phyloP scores from a whole-genome alignment of 2,329 filamentous ascomycete genomes.

The Alternaria brassicae region DNA sequence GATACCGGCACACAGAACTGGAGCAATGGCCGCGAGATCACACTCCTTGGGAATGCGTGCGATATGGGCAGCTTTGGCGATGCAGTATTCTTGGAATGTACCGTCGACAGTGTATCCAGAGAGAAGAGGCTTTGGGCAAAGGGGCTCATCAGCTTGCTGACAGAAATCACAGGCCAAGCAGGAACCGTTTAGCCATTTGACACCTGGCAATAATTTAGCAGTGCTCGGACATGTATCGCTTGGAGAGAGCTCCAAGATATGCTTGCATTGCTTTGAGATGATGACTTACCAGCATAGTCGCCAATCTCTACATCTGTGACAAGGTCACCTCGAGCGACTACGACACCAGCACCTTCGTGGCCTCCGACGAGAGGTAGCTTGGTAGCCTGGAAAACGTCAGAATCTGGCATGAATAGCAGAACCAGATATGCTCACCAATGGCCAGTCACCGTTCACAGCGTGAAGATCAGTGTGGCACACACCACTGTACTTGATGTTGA shows the following conservation, averaged over 20 bases:
- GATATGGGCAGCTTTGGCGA: conserved; percentile 85
- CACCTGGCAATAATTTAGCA: conserved; percentile 51
- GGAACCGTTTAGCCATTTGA: conserved; percentile 91
- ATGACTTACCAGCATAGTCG: conserved; percentile 68
- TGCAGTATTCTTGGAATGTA: conserved; percentile 89
- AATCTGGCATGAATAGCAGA: not conserved
- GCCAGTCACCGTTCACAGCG: conserved; percentile 90
- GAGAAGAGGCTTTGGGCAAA: conserved; percentile 76
- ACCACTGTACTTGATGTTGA: conserved; percentile 89
- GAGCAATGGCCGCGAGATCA: conserved; percentile 77
- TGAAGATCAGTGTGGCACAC: conserved; percentile 89
- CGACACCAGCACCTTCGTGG: conserved; percentile 77
- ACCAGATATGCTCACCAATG: conserved; percentile 57
- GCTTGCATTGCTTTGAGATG: not conserved
- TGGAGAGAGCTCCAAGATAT: not conserved
- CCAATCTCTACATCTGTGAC: conserved; percentile 79
- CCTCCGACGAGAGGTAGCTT: conserved; percentile 89
- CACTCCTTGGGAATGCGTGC: conserved; percentile 81
- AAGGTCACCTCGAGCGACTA: conserved; percentile 79
- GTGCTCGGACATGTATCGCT: not conserved
- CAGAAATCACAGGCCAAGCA: conserved; percentile 87
- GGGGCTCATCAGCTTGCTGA: conserved; percentile 78
- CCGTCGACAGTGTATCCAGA: conserved; percentile 95
- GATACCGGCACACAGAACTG: conserved; percentile 83
- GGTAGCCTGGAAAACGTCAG: conserved; percentile 53